These are phyloP conservation scores for Nakazawaea wickerhamii DNA, from an alignment of 805 yeast genomes.

Conservation along the genomic window DNA sequence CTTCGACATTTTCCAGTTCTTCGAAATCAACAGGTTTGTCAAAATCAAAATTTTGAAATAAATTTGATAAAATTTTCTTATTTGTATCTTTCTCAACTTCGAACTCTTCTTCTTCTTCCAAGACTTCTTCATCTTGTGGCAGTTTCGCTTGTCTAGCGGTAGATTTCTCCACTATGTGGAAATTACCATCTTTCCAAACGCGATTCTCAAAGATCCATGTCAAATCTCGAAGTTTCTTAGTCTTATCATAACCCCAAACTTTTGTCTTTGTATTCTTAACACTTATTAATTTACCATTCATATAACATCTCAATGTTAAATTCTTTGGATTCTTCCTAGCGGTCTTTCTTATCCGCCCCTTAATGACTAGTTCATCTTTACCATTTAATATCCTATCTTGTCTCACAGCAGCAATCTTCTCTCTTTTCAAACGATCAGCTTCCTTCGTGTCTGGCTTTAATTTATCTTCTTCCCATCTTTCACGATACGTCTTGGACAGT, in stretches of 20 bases:
- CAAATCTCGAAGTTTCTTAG: constrained; percentile 54
- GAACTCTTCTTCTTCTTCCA: constrained; percentile 30
- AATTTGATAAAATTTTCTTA: constrained; percentile 38
- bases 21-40: constrained; percentile 53
- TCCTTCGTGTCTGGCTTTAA: constrained; percentile 31
- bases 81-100: constrained; percentile 39
- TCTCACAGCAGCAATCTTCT: constrained; percentile 29
- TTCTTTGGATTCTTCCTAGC: constrained; percentile 47
- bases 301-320: constrained; percentile 60
- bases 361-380: constrained; percentile 19
- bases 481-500: constrained; percentile 55
- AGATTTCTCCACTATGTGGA: constrained; percentile 66
- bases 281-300: constrained; percentile 51
- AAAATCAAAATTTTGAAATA: constrained; percentile 46
- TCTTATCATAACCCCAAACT: constrained; percentile 87
- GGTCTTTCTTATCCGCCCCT: constrained; percentile 58
- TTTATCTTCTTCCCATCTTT: constrained; percentile 41
- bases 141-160: constrained; percentile 8
- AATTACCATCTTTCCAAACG: constrained; percentile 75
- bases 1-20: constrained; percentile 36
- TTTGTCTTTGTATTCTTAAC: constrained; percentile 66
- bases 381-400: constrained; percentile 29
- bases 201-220: constrained; percentile 59
- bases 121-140: constrained; percentile 14
- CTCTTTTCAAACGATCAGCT: constrained; percentile 25